A percentile compares a stretch with the other conserved stretches of the same genome.
These are phyloP conservation scores for Diutina rugosa DNA, from an alignment of 1,139 yeast species.

Conservation along the genomic window DNA sequence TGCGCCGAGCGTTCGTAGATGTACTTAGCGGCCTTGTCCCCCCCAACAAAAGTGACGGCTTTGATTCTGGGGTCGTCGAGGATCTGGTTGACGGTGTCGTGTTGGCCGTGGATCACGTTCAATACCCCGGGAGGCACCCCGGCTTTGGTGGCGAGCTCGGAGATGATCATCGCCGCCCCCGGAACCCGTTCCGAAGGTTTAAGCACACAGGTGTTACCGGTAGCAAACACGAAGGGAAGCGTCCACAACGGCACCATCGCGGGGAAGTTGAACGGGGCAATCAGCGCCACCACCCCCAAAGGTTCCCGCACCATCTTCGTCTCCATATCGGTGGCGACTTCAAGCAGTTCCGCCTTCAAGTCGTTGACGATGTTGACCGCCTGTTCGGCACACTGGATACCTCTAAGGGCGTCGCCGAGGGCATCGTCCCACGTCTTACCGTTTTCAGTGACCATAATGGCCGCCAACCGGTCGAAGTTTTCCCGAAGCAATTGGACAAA, in stretches of 20 bases:
- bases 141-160: slow-evolving; percentile 62
- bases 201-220: slow-evolving; percentile 66
- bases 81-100: slow-evolving; percentile 62
- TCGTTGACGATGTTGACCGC: slow-evolving; percentile 50
- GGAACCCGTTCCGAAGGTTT: slow-evolving; percentile 76
- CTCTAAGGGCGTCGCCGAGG: slow-evolving; percentile 67
- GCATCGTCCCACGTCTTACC: slow-evolving; percentile 76
- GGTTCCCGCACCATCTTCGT: slow-evolving; percentile 63
- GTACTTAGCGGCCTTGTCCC: slow-evolving; percentile 66
- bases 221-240: slow-evolving; percentile 59
- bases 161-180: slow-evolving; percentile 67
- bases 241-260: slow-evolving; percentile 86
- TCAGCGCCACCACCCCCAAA: slow-evolving; percentile 55
- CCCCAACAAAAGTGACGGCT: slow-evolving; percentile 71
- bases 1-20: slow-evolving; percentile 56
- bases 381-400: slow-evolving; percentile 73
- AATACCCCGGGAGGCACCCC: slow-evolving; percentile 73
- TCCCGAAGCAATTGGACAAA: slow-evolving; percentile 54
- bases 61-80: slow-evolving; percentile 67
- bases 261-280: slow-evolving; percentile 71
- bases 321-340: slow-evolving; percentile 68
- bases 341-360: slow-evolving; percentile 53
- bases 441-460: slow-evolving; percentile 64
- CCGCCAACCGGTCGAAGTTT: slow-evolving; percentile 63
- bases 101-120: slow-evolving; percentile 66